A percentile compares a stretch with the other conserved stretches of the same genome.
phyloP scores from a whole-genome alignment of 306 rosid genomes.

The Geum urbanum region DNA sequence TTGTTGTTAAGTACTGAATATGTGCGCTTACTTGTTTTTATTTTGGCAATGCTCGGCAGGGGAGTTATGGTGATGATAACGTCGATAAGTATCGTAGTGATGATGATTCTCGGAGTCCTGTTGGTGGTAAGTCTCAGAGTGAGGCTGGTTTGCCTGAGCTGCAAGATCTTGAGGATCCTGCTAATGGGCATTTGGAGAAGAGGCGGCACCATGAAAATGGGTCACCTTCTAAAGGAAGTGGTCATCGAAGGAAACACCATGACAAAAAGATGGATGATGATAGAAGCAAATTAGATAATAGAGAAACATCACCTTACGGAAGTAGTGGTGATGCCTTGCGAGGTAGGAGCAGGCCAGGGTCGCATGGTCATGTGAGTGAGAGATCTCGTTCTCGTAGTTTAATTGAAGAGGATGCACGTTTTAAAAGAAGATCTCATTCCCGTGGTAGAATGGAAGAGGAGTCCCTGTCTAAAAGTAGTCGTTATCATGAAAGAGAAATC shows the following conservation, averaged over 20 bases:
- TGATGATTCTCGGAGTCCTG: constrained; percentile 8
- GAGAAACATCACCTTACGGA: constrained; percentile 36
- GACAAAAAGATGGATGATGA: constrained; percentile 33
- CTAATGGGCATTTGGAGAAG: constrained; percentile 45
- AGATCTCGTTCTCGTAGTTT: constrained; percentile 54
- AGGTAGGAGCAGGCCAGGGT: constrained; percentile 60
- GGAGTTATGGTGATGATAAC: constrained; percentile 14
- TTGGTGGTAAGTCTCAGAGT: constrained; percentile 17
- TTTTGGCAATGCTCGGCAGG: constrained; percentile 28
- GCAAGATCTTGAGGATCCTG: constrained; percentile 30
- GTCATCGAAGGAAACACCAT: constrained; percentile 32
- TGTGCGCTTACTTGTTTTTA: constrained; percentile 23
- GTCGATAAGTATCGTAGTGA: background rate
- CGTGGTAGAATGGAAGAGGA: constrained; percentile 58
- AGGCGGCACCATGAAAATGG: constrained; percentile 27
- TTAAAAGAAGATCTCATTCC: constrained; percentile 35
- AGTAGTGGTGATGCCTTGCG: constrained; percentile 31
- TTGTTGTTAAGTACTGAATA: constrained; percentile 8
- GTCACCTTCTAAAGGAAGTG: constrained; percentile 40
- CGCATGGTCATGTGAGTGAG: constrained; percentile 48
- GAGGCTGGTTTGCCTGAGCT: constrained; percentile 34
- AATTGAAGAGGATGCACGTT: constrained; percentile 52
- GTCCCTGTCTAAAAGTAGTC: constrained; percentile 43
- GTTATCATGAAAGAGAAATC: constrained; percentile 30
- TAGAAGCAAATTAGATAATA: constrained; percentile 24